Base-by-base conservation (phyloP, 768 basidiomycete species). In the Termitomyces heimii region DNA sequence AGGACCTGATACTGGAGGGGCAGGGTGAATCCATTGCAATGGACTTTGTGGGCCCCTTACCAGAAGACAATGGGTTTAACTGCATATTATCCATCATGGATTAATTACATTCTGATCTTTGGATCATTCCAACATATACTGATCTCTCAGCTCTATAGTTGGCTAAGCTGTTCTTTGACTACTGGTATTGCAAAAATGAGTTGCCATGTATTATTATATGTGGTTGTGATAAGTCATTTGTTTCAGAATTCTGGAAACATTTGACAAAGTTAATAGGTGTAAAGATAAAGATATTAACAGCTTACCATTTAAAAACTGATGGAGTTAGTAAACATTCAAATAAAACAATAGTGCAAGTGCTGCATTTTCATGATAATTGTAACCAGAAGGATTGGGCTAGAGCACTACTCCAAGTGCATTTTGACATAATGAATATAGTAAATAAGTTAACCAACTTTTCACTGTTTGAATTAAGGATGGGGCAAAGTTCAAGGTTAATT, bases 311-410 rank as follows among this genome's bases (percentile, higher is more conserved):
- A 2, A 2, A 34, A 12, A 34, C 12, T 2, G 32, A 34, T 10
- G 9, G 9, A 9, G 9, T 10, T 2, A 34, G 32, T 34, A 10
- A 34, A 10, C 12, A 12, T 5, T 34, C 32, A 34, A 34, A 34
- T 12, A 34, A 10, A 10, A 34, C 32, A 34, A 34, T 34, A 7
- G 9, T 34, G 5, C 32, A 34, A 10, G 32, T 14, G 2, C 22
- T 73, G 0, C 60, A 64, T 20, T 68, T 59, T 37, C 61, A 66
- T 40, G 67, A 73, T 0, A 55, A 62, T 1, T 51, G 64, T 0
- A 68, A 73, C 18, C 73, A 74, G 54, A 39, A 34, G 0, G 71
- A 65, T 1, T 74, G 74, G 73, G 7, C 34, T 60, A 65, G 1
- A 12, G 20, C 0, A 61, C 63, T 74, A 0, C 69, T 67, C 0